Conservation (phyloP, 2,329 filamentous ascomycete species). For the Cryphonectria nitschkei region DNA sequence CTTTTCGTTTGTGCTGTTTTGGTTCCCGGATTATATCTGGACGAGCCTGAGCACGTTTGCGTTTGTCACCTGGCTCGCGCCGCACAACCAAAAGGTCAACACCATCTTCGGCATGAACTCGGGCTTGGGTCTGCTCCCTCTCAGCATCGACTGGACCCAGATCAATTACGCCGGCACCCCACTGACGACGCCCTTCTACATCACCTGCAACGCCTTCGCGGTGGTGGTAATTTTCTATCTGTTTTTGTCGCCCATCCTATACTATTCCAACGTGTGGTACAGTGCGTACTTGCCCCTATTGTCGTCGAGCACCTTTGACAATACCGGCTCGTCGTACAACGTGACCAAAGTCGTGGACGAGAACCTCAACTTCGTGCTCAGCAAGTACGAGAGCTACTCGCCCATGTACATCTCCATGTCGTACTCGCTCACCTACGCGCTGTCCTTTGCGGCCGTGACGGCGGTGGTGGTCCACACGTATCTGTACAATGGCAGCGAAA, state of each 20-base stretch:
- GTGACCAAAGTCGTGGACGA: conserved; percentile 37
- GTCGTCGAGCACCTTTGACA: conserved; percentile 38
- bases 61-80: conserved; percentile 33
- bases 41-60: conserved; percentile 33
- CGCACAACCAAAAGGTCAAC: conserved; percentile 32
- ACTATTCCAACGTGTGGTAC: conserved; percentile 40
- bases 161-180: conserved; percentile 38
- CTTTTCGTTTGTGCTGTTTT: conserved; percentile 36
- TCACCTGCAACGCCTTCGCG: conserved; percentile 37
- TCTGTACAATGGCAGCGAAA: conserved; percentile 40
- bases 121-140: conserved; percentile 35
- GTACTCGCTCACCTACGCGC: conserved; percentile 41
- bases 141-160: conserved; percentile 41
- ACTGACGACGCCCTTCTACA: conserved; percentile 38
- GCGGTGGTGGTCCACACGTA: conserved; percentile 40
- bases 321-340: conserved; percentile 39
- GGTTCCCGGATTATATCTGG: conserved; percentile 33
- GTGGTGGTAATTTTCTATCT: conserved; percentile 38
- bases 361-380: conserved; percentile 35
- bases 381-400: conserved; percentile 40
- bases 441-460: conserved; percentile 42
- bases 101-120: conserved; percentile 32
- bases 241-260: conserved; percentile 38
- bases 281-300: conserved; percentile 39
- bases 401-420: conserved; percentile 43